Percentiles rank a stretch among this genome's conserved stretches.
phyloP scores from a whole-genome alignment of 2,329 filamentous ascomycete species.

The Claviceps sp. region DNA sequence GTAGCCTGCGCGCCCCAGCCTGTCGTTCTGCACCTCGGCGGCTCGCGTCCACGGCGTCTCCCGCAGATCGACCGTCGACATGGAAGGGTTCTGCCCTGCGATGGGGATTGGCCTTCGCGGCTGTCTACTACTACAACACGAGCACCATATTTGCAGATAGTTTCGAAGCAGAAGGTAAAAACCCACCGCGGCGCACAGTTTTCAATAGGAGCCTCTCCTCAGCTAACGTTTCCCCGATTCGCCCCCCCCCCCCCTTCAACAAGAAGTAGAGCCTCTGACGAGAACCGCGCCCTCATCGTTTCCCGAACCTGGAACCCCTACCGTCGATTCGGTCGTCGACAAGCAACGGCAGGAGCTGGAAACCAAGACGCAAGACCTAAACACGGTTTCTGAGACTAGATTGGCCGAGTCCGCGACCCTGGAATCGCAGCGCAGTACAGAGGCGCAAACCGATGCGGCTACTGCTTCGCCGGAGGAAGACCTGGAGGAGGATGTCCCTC shows the following conservation, averaged over 20 bases:
- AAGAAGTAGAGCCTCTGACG: slow-evolving; percentile 7
- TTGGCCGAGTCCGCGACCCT: slow-evolving; percentile 11
- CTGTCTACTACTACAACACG: slow-evolving; percentile 91
- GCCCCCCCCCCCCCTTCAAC: not conserved
- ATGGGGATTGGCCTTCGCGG: slow-evolving; percentile 62
- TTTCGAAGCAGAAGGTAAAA: slow-evolving; percentile 28
- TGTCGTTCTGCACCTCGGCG: slow-evolving; percentile 30
- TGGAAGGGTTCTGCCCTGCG: slow-evolving; percentile 68
- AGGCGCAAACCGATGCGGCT: slow-evolving; percentile 12
- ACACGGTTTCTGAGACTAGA: slow-evolving; percentile 7
- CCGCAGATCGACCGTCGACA: slow-evolving; percentile 55
- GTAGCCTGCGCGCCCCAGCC: slow-evolving; percentile 26
- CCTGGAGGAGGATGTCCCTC: slow-evolving; percentile 67
- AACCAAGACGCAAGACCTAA: slow-evolving; percentile 16
- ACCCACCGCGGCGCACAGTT: not conserved
- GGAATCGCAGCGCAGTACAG: slow-evolving; percentile 14
- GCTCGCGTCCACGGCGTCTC: slow-evolving; percentile 32
- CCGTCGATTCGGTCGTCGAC: slow-evolving; percentile 53
- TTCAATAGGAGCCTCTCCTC: not conserved
- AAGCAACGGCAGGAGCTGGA: slow-evolving; percentile 41
- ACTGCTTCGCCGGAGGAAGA: slow-evolving; percentile 29
- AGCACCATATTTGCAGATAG: slow-evolving; percentile 79
- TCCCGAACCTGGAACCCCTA: slow-evolving; percentile 44
- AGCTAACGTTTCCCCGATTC: not conserved
- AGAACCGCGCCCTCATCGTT: slow-evolving; percentile 35